Percentiles rank a stretch among this genome's conserved stretches.
phyloP scores from a whole-genome alignment of 768 basidiomycete genomes.

The Mycena haematopus region DNA sequence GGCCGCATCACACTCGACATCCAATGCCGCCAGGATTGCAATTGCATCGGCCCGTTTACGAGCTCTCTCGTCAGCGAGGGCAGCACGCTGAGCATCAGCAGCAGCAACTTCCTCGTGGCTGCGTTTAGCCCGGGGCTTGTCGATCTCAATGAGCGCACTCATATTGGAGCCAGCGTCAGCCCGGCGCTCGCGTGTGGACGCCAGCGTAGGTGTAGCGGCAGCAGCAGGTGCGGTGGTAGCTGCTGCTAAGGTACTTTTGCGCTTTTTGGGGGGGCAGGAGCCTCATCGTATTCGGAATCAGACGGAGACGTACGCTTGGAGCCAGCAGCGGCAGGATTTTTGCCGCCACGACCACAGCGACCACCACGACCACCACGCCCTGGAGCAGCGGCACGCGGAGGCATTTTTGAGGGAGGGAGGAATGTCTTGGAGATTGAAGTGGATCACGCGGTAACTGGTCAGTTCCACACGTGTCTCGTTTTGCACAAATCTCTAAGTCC shows the following conservation, averaged over 20 bases:
- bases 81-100: neutral
- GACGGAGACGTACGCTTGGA: neutral
- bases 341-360: neutral
- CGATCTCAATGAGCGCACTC: neutral
- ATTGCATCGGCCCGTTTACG: too few species aligned
- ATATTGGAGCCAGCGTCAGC: neutral
- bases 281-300: neutral
- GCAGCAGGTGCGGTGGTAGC: neutral
- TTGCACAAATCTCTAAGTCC: neutral
- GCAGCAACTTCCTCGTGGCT: neutral
- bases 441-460: neutral
- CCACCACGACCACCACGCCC: too few species aligned
- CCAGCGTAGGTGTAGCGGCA: too few species aligned
- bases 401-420: neutral
- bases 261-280: neutral
- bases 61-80: too few species aligned
- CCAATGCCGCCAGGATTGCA: too few species aligned
- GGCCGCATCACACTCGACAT: too few species aligned
- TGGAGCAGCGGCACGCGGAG: too few species aligned
- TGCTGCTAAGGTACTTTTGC: neutral
- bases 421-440: too few species aligned
- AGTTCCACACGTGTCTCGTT: neutral
- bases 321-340: neutral
- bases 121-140: neutral
- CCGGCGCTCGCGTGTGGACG: neutral